These are phyloP conservation scores for Spergularia marina DNA, from an alignment of 148 eudicot species.

Conservation along the genomic window DNA sequence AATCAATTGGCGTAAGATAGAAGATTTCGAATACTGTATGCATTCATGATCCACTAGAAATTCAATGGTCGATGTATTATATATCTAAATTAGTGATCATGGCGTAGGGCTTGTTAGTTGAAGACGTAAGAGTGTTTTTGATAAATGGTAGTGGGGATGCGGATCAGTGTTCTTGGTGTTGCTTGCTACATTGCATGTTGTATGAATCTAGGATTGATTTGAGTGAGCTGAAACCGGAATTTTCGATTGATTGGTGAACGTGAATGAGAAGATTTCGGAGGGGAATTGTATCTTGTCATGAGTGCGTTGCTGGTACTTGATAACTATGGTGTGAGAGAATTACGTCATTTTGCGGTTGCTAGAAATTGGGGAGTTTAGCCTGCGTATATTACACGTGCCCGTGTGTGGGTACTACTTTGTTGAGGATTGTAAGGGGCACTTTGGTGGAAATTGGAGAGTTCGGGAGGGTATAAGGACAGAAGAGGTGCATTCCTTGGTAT, in stretches of 20 bases:
- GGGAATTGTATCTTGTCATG: too few relatives aligned
- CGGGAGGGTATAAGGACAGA: not conserved
- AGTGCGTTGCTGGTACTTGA: too few relatives aligned
- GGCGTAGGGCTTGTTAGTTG: not conserved
- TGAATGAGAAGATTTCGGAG: not conserved
- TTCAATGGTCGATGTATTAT: not conserved
- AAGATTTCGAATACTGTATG: not conserved
- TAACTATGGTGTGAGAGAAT: too few relatives aligned
- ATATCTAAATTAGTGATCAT: not conserved
- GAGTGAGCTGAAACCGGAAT: not conserved
- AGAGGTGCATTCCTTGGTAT: not conserved
- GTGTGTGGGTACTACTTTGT: too few relatives aligned
- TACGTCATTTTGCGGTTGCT: too few relatives aligned
- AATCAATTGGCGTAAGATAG: not conserved
- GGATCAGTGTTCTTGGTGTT: too few relatives aligned
- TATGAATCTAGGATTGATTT: not conserved
- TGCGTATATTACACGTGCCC: too few relatives aligned
- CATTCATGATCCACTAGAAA: not conserved
- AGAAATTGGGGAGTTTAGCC: too few relatives aligned
- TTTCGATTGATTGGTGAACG: not conserved
- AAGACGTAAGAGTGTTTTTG: not conserved
- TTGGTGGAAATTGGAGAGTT: not conserved
- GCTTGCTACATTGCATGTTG: not conserved
- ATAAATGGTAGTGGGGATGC: too few relatives aligned
- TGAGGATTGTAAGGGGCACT: too few relatives aligned